phyloP scores from a whole-genome alignment of 2,329 filamentous ascomycete genomes.

The Fusarium acutatum region DNA sequence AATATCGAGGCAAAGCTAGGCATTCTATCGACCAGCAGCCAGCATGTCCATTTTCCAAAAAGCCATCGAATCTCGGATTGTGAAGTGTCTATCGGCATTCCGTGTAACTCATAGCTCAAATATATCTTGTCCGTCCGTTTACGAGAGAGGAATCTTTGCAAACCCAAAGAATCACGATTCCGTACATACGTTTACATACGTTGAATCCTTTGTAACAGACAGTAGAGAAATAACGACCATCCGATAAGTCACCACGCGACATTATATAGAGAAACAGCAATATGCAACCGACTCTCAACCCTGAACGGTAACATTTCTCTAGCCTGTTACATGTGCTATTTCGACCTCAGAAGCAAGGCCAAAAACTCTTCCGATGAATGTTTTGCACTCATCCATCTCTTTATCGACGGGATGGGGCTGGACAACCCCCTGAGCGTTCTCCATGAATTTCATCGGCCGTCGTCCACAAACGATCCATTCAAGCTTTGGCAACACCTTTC shows the following conservation, averaged over 20 bases:
- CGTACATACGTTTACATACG: not conserved
- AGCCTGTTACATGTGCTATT: not conserved
- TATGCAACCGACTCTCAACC: not conserved
- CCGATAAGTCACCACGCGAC: not conserved
- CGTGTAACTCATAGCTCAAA: too few species aligned
- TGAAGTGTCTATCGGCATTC: not conserved
- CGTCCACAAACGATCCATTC: constrained; percentile 22
- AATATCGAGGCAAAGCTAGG: accelerated
- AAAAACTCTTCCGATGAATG: not conserved
- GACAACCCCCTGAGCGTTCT: not conserved
- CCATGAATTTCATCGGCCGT: not conserved
- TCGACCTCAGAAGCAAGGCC: not conserved
- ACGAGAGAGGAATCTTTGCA: too few species aligned
- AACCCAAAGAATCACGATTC: not conserved
- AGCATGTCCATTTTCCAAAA: not conserved
- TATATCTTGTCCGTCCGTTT: too few species aligned
- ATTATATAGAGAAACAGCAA: not conserved
- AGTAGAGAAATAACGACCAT: not conserved
- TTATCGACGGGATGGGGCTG: not conserved
- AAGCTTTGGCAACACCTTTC: not conserved
- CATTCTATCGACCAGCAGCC: accelerated
- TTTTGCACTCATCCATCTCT: not conserved
- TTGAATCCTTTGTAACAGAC: not conserved
- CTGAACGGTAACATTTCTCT: not conserved
- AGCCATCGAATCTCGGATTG: not conserved